phyloP scores from a whole-genome alignment of 163 green algal genomes.

The Coccomyxa subellipsoidea region DNA sequence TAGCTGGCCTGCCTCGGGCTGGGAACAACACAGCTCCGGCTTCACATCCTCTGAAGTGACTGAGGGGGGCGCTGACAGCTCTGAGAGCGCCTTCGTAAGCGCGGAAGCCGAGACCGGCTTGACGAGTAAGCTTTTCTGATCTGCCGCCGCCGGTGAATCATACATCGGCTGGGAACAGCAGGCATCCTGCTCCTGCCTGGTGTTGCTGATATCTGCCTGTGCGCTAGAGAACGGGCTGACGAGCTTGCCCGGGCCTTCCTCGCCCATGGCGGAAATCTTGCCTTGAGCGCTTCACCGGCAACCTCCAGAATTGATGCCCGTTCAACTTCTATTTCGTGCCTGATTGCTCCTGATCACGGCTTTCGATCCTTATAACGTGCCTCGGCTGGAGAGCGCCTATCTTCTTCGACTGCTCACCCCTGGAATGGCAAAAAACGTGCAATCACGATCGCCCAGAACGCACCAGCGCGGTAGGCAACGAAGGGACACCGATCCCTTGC shows the following conservation, averaged over 20 bases:
- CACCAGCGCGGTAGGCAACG: too few species aligned
- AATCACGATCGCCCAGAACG: neutral
- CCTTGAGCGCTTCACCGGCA: neutral
- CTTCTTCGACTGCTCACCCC: neutral
- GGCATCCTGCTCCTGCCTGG: neutral
- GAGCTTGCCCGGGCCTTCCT: neutral
- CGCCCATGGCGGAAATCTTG: neutral
- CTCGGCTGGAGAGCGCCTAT: neutral
- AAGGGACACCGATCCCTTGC: too few species aligned
- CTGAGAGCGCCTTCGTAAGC: neutral
- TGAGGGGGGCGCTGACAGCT: neutral
- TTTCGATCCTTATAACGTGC: neutral
- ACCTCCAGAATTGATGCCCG: neutral
- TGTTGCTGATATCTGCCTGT: neutral
- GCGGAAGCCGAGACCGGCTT: neutral
- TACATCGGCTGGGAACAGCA: neutral
- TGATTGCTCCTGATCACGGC: neutral
- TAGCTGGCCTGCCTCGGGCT: neutral
- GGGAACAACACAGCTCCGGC: neutral
- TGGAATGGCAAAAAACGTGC: neutral
- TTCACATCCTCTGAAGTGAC: neutral
- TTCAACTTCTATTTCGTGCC: neutral
- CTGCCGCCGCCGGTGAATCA: neutral
- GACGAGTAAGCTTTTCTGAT: neutral
- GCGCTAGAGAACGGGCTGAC: neutral